Percentiles rank a stretch among this genome's conserved stretches.
phyloP scores from a whole-genome alignment of 1,139 yeast species.

The Petasospora fabianii region DNA sequence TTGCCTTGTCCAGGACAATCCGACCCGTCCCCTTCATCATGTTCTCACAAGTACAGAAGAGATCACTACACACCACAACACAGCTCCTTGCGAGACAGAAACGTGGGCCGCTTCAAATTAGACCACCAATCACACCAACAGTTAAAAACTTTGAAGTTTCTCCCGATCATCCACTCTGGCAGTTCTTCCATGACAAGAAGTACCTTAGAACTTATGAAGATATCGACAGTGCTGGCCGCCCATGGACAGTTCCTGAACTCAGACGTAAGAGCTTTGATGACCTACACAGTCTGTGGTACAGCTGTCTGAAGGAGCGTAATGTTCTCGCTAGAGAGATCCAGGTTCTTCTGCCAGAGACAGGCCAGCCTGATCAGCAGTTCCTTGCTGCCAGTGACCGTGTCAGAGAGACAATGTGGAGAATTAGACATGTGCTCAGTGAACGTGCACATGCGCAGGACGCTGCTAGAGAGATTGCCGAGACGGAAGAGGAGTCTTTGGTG shows the following conservation, averaged over 20 bases:
- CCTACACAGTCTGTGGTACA: conserved; percentile 86
- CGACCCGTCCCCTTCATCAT: too few species aligned
- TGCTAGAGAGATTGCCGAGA: conserved; percentile 47
- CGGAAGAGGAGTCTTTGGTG: conserved; percentile 42
- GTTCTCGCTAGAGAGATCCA: conserved; percentile 71
- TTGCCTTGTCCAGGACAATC: too few species aligned
- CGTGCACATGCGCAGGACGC: conserved; percentile 71
- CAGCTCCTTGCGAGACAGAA: conserved; percentile 16
- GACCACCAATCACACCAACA: conserved; percentile 87
- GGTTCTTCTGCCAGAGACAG: conserved; percentile 38
- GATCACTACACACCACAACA: conserved; percentile 19
- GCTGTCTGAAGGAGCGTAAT: conserved; percentile 80
- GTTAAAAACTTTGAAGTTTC: conserved; percentile 66
- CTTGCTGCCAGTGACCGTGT: conserved; percentile 40
- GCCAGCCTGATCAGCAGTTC: conserved; percentile 36
- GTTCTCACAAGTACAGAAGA: conserved; percentile 15
- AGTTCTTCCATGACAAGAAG: conserved; percentile 68
- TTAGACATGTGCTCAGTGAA: conserved; percentile 84
- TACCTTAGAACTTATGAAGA: conserved; percentile 60
- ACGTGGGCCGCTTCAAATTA: conserved; percentile 41
- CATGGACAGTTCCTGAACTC: conserved; percentile 87
- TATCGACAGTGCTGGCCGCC: conserved; percentile 57
- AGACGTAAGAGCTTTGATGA: conserved; percentile 91
- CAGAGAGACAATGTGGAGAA: conserved; percentile 63
- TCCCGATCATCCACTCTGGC: conserved; percentile 94